Percentiles rank a stretch among this genome's conserved stretches.
These are phyloP conservation scores for Diaporthe aspalathi DNA, from an alignment of 2,329 filamentous ascomycete genomes.

Conservation along the genomic window DNA sequence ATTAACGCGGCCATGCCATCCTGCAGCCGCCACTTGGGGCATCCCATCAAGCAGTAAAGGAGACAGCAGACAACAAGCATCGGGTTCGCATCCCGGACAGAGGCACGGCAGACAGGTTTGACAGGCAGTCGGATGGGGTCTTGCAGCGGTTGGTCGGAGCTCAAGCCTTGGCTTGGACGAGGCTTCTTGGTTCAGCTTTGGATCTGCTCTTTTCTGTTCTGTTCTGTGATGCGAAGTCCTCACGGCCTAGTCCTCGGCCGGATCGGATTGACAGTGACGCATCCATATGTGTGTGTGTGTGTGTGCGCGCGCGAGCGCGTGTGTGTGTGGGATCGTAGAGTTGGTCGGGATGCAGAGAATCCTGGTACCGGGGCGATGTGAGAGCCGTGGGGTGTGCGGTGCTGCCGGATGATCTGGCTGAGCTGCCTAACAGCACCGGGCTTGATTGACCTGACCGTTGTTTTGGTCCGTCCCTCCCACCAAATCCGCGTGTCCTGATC, in stretches of 20 bases:
- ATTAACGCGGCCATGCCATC: background rate
- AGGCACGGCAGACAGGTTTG: slow-evolving; percentile 18
- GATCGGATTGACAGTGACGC: background rate
- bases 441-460: background rate
- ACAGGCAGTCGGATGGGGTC: slow-evolving; percentile 2
- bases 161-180: slow-evolving; percentile 11
- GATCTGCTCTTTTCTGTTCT: background rate
- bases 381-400: background rate
- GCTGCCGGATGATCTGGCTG: slow-evolving; percentile 2
- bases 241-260: background rate
- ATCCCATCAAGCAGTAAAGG: background rate
- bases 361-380: slow-evolving; percentile 19
- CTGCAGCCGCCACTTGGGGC: slow-evolving; percentile 9
- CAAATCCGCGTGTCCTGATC: slow-evolving; percentile 7
- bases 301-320: background rate
- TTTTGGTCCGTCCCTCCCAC: background rate
- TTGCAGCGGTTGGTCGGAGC: slow-evolving; percentile 23
- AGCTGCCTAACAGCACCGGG: slow-evolving; percentile 23
- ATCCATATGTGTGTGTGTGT: background rate
- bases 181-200: background rate
- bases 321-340: slow-evolving; percentile 5
- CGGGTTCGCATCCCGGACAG: slow-evolving; percentile 13
- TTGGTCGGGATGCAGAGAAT: slow-evolving; percentile 27
- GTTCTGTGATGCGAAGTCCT: background rate
- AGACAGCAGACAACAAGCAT: slow-evolving; percentile 8